These are phyloP conservation scores for Kodamaea anthophila DNA, from an alignment of 1,139 yeast genomes.

Conservation along the genomic window DNA sequence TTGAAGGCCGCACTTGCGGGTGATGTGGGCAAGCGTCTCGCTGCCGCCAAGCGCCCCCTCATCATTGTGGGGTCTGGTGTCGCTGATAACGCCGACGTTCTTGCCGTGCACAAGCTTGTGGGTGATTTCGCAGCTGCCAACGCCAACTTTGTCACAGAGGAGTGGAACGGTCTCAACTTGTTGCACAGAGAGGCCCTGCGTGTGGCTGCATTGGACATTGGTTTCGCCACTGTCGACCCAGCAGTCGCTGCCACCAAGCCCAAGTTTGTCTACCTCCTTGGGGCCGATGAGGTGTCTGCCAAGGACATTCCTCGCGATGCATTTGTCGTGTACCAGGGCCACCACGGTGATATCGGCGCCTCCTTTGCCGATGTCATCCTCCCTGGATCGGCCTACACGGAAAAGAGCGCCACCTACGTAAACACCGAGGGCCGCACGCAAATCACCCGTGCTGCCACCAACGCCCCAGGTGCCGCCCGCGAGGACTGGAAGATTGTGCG, in stretches of 20 bases:
- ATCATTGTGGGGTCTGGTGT: slow-evolving; percentile 82
- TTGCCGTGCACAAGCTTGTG: slow-evolving; percentile 54
- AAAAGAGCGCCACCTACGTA: slow-evolving; percentile 80
- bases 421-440: slow-evolving; percentile 91
- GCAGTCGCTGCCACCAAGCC: slow-evolving; percentile 49
- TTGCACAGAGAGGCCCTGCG: slow-evolving; percentile 86
- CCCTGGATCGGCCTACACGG: slow-evolving; percentile 89
- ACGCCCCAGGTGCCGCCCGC: slow-evolving; percentile 88
- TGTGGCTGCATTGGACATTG: slow-evolving; percentile 81
- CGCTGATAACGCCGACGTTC: slow-evolving; percentile 61
- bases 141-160: slow-evolving; percentile 57
- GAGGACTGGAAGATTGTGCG: slow-evolving; percentile 90
- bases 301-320: slow-evolving; percentile 77
- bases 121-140: slow-evolving; percentile 59
- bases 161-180: slow-evolving; percentile 80
- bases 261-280: slow-evolving; percentile 73
- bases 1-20: slow-evolving; percentile 61
- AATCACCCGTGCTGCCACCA: slow-evolving; percentile 79
- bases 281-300: slow-evolving; percentile 75
- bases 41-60: slow-evolving; percentile 66
- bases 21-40: slow-evolving; percentile 62
- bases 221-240: slow-evolving; percentile 57
- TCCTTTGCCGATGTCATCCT: slow-evolving; percentile 81
- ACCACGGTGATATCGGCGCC: slow-evolving; percentile 89
- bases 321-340: slow-evolving; percentile 87